Conservation (phyloP, 805 yeast genomes). For the Ogataea ganodermae region DNA sequence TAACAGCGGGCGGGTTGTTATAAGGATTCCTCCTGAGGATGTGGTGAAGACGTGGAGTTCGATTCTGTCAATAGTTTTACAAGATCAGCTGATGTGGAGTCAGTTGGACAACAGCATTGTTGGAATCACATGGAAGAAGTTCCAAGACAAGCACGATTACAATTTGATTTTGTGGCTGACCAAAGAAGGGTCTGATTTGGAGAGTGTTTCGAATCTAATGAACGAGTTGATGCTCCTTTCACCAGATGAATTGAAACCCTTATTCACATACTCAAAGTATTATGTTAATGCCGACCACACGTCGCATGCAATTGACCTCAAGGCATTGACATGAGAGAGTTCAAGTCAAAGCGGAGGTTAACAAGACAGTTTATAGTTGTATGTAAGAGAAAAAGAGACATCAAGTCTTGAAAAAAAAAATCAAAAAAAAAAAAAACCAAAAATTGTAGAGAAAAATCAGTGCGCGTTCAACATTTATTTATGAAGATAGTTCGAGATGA, state of each 20-base stretch:
- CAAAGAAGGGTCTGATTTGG: slow-evolving; percentile 17
- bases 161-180: slow-evolving; percentile 21
- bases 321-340: not conserved
- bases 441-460: too few relatives aligned
- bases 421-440: not conserved
- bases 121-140: slow-evolving; percentile 23
- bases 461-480: too few relatives aligned
- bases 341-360: too few relatives aligned
- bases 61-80: slow-evolving; percentile 15
- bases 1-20: slow-evolving; percentile 20
- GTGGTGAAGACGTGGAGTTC: slow-evolving; percentile 19
- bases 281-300: slow-evolving; percentile 20
- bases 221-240: slow-evolving; percentile 19
- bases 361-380: not conserved
- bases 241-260: slow-evolving; percentile 21
- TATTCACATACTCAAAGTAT: slow-evolving; percentile 22
- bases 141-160: slow-evolving; percentile 13
- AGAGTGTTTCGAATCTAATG: slow-evolving; percentile 17
- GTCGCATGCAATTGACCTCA: slow-evolving; percentile 19
- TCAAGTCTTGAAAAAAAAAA: not conserved
- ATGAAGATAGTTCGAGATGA: too few relatives aligned
- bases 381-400: not conserved
- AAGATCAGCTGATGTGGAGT: slow-evolving; percentile 24
- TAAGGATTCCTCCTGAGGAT: slow-evolving; percentile 19
- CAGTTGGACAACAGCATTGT: slow-evolving; percentile 20